Evolutionary conservation across 2,329 filamentous ascomycete genomes (phyloP).

Genomic region (Zasmidium angulare): DNA sequence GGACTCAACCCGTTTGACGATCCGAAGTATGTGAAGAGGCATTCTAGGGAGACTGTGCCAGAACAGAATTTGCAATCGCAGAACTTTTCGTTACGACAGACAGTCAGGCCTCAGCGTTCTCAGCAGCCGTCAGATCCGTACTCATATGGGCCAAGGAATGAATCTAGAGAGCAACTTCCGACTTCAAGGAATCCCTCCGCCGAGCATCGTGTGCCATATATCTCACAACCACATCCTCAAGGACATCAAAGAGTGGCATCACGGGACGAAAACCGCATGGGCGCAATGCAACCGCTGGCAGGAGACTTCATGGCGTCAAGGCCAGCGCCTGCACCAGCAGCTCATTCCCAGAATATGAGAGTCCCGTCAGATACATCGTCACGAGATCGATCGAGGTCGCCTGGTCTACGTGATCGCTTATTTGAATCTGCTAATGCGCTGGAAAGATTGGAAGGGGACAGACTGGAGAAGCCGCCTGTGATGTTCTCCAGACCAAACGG

Average conservation of each 20-base stretch:
- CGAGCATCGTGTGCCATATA: constrained; percentile 6
- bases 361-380: constrained; percentile 8
- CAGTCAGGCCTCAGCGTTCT: neutral
- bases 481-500: constrained; percentile 18
- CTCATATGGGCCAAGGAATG: neutral
- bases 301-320: constrained; percentile 1
- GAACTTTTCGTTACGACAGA: constrained; percentile 11
- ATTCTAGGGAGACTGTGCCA: constrained; percentile 22
- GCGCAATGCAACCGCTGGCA: constrained; percentile 12
- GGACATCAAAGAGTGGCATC: constrained; percentile 11
- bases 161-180: neutral
- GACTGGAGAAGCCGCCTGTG: neutral
- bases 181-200: neutral
- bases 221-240: constrained; percentile 1
- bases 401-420: constrained; percentile 15
- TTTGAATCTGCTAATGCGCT: constrained; percentile 5
- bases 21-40: constrained; percentile 29
- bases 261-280: constrained; percentile 13
- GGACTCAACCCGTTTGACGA: constrained; percentile 27
- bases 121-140: constrained; percentile 1
- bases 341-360: constrained; percentile 7
- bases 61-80: constrained; percentile 8
- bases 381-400: constrained; percentile 18
- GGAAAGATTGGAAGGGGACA: neutral
- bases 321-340: constrained; percentile 9